Percentiles rank a stretch among this genome's conserved stretches.
These are phyloP conservation scores for Schizophyllum amplum DNA, from an alignment of 1,284 basidiomycete species.

Conservation along the genomic window DNA sequence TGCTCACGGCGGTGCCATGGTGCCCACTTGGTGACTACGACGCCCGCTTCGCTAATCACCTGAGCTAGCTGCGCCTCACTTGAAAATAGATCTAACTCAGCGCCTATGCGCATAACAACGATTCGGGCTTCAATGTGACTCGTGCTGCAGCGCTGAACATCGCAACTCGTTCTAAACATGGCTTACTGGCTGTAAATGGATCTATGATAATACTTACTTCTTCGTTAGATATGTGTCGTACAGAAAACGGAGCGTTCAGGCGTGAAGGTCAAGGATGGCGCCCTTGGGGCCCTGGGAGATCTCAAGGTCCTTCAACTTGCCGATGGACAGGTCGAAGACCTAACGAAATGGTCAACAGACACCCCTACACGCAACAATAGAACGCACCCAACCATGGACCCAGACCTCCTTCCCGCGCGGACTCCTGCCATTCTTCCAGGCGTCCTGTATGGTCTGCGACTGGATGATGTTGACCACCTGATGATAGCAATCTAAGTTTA, in stretches of 20 bases:
- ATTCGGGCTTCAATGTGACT: background rate
- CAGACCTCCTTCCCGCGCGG: conserved; percentile 50
- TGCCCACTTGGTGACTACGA: too few relatives aligned
- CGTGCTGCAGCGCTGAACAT: background rate
- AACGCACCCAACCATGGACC: conserved; percentile 66
- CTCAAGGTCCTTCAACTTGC: conserved; percentile 63
- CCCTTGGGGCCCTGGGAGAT: conserved; percentile 35
- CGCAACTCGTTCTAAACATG: background rate
- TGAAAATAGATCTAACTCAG: too few relatives aligned
- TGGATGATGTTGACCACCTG: conserved; percentile 61
- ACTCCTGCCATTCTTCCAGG: conserved; percentile 51
- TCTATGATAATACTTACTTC: background rate
- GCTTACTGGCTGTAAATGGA: conserved; percentile 7
- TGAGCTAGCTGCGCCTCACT: too few relatives aligned
- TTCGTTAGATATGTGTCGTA: conserved; percentile 31
- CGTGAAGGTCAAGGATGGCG: background rate
- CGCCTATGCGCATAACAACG: background rate
- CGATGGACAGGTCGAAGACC: conserved; percentile 70
- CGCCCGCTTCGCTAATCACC: too few relatives aligned
- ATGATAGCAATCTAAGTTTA: conserved; percentile 24
- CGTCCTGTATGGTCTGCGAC: conserved; percentile 53
- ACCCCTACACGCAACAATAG: background rate
- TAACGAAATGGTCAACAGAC: background rate
- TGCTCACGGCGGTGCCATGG: too few relatives aligned
- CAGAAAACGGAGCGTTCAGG: conserved; percentile 45